Evolutionary conservation across 768 basidiomycete genomes (phyloP).

Genomic region (Lactarius akahatsu): DNA sequence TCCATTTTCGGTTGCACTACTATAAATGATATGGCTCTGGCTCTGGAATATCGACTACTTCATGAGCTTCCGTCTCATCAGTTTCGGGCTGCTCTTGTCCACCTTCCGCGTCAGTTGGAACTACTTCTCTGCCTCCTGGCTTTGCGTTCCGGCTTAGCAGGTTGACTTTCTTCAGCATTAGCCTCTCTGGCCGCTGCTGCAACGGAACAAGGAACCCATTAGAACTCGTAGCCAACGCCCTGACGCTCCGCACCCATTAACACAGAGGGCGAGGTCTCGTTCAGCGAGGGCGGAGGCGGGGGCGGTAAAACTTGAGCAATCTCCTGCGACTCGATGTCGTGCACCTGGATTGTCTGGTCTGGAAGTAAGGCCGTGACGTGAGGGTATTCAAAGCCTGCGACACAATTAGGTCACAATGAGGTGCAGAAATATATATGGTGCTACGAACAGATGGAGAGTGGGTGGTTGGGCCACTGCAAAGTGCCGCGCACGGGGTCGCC

Average conservation of each 20-base stretch:
- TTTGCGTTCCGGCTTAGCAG: slow-evolving; percentile 23
- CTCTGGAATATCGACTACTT: neutral
- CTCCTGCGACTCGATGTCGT: slow-evolving; percentile 70
- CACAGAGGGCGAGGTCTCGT: slow-evolving; percentile 32
- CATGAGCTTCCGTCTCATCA: neutral
- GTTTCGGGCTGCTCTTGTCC: neutral
- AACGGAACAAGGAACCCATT: slow-evolving; percentile 47
- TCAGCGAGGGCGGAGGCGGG: slow-evolving; percentile 32
- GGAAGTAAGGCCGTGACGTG: slow-evolving; percentile 76
- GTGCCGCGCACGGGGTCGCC: slow-evolving; percentile 92
- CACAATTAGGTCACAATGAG: neutral
- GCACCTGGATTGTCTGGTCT: slow-evolving; percentile 77
- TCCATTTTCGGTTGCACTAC: neutral
- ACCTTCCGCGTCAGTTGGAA: neutral
- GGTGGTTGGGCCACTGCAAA: slow-evolving; percentile 80
- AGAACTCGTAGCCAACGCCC: slow-evolving; percentile 34
- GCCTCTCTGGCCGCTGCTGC: slow-evolving; percentile 41
- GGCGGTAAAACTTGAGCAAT: slow-evolving; percentile 69
- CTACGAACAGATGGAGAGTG: slow-evolving; percentile 68
- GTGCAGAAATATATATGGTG: neutral
- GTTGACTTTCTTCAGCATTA: slow-evolving; percentile 33
- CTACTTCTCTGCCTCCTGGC: slow-evolving; percentile 24
- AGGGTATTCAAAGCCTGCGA: slow-evolving; percentile 74
- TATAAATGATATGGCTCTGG: slow-evolving; percentile 7
- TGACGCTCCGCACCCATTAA: slow-evolving; percentile 34